phyloP scores from a whole-genome alignment of 306 rosid genomes.

The Lathyrus aphaca region DNA sequence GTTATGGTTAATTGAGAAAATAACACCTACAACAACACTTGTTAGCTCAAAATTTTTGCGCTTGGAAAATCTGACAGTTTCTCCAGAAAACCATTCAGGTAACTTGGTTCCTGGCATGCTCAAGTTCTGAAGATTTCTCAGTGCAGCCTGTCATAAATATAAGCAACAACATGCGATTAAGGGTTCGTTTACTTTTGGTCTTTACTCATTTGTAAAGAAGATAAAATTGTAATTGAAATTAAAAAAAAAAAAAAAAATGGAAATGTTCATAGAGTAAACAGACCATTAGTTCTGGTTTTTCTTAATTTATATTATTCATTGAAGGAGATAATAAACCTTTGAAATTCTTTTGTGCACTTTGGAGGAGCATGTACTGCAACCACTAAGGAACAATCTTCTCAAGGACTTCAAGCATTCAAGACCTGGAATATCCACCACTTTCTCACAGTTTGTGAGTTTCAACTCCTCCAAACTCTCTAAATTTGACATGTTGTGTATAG shows the following conservation, averaged over 20 bases:
- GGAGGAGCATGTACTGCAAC: slow-evolving; percentile 57
- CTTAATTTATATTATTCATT: not conserved
- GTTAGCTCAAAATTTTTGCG: slow-evolving; percentile 46
- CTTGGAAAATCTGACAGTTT: slow-evolving; percentile 48
- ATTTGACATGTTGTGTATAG: slow-evolving; percentile 53
- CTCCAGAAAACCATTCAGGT: slow-evolving; percentile 63
- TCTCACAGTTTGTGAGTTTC: slow-evolving; percentile 60
- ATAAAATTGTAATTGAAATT: not conserved
- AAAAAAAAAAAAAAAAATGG: no score
- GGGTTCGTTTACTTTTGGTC: not conserved
- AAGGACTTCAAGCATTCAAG: slow-evolving; percentile 65
- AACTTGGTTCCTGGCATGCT: slow-evolving; percentile 67
- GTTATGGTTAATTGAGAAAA: slow-evolving; percentile 53
- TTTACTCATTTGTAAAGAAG: no score
- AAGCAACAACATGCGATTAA: not conserved
- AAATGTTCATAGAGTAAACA: not conserved
- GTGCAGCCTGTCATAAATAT: slow-evolving; percentile 48
- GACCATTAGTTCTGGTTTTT: not conserved
- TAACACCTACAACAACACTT: slow-evolving; percentile 49
- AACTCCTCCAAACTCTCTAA: slow-evolving; percentile 48
- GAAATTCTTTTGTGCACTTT: slow-evolving; percentile 48
- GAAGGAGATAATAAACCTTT: slow-evolving; percentile 51
- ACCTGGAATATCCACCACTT: slow-evolving; percentile 61
- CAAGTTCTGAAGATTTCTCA: slow-evolving; percentile 56
- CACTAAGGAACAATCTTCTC: slow-evolving; percentile 52